Conservation (phyloP, 2,329 filamentous ascomycete species). For the Venturia aucupariae region DNA sequence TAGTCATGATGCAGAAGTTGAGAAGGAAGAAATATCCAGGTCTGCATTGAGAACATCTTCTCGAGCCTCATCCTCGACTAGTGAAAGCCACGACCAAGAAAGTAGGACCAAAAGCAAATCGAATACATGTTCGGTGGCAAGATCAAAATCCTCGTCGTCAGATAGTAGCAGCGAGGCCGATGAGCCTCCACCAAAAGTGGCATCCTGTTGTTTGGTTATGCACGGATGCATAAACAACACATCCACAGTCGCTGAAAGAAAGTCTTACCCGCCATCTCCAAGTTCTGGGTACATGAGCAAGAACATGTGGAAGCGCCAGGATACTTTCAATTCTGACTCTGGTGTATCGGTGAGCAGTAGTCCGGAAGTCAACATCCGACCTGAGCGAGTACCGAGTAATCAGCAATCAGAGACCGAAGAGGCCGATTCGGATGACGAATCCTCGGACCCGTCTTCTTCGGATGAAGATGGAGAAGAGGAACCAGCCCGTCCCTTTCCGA, state of each 20-base stretch:
- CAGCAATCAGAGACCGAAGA: background rate
- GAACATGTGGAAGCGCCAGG: constrained; percentile 10
- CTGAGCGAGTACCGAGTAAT: background rate
- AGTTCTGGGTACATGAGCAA: background rate
- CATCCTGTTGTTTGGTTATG: no score
- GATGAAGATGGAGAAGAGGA: constrained; percentile 15
- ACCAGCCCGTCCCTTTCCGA: background rate
- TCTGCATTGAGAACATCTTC: background rate
- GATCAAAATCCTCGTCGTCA: background rate
- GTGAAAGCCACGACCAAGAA: background rate
- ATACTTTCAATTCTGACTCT: constrained; percentile 19
- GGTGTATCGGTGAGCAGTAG: constrained; percentile 26
- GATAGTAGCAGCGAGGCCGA: background rate
- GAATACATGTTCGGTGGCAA: background rate
- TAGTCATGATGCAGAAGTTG: background rate
- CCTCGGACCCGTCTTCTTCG: constrained; percentile 1
- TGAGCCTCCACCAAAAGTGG: background rate
- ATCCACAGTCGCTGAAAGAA: background rate
- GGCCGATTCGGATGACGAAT: constrained; percentile 3
- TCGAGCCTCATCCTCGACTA: background rate
- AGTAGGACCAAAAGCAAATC: background rate
- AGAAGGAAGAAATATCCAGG: background rate
- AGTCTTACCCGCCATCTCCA: constrained; percentile 1
- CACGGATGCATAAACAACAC: no score
- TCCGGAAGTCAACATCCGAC: constrained; percentile 21